Evolutionary conservation across 768 basidiomycete species (phyloP), one percentile per base, ranked within the genome.

Genomic region (Hygrocybe coccinea): DNA sequence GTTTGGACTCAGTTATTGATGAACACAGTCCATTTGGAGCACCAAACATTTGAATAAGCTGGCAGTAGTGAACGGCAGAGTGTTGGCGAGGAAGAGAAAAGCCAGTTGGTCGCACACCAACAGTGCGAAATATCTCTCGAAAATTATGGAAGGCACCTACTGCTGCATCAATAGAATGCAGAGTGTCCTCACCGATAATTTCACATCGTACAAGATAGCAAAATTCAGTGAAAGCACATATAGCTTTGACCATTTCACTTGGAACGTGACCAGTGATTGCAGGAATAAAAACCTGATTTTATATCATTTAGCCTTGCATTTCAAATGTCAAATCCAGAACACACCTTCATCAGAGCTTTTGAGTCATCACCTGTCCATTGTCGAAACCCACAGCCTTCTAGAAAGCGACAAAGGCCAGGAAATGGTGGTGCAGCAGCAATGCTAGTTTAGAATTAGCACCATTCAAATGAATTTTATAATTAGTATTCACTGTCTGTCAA

Each of bases 1-100:
- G 71, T 11, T 65, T 67, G 2, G 65, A 69, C 50, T 72, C 70
- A 1, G 69, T 72, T 22, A 71, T 72, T 9, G 69, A 70, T 0
- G 69, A 69, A 35, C 69, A 71, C 0, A 70, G 50, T 34, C 68
- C 69, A 60, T 69, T 68, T 1, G 63, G 67, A 6, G 66, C 56
- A 1, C 65, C 65, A 56, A 65, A 69, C 2, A 60, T 50, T 2
- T 52, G 35, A 15, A 68, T 68, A 4, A n/a, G 39, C n/a, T 51
- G 39, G 10, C 24, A 19, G 47, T 64, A 65, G 19, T 65, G 63
- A 14, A 64, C 34, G 3, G 66, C 44, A 5, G 66, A 51, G 44
- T 67, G 65, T 46, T 64, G 71, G 8, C 67, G 39, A 41, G 64
- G 64, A 45, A 66, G 56, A 14, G 59, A 58, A 25, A 63, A 60